Percentiles rank a stretch among this genome's conserved stretches.
Evolutionary conservation across 179 eudicot species (phyloP).

Genomic region (Camellia oleifera): DNA sequence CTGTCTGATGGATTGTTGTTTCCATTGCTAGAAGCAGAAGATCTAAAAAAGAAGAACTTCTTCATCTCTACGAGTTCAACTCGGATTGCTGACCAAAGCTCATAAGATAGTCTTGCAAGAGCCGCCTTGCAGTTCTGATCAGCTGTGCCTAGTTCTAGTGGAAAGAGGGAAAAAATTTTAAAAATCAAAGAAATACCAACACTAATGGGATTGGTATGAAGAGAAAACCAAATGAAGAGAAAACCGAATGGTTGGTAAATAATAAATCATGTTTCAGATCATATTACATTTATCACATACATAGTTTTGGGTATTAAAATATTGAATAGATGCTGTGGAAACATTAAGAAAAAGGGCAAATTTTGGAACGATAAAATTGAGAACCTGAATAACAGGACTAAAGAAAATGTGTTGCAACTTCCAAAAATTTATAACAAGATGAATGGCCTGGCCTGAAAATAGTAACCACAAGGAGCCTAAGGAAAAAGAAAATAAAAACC

Average conservation of each 20-base stretch:
- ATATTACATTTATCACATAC: not conserved
- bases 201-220: not conserved
- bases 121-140: constrained; percentile 8
- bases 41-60: constrained; percentile 60
- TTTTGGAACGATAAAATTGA: not conserved
- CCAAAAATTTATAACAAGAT: not conserved
- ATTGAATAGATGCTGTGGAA: not conserved
- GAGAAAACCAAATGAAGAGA: not conserved
- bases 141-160: not conserved
- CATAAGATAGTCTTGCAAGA: constrained; percentile 16
- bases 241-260: not conserved
- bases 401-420: not conserved
- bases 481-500: too few species aligned
- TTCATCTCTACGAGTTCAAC: constrained; percentile 30
- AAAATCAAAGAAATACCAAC: not conserved
- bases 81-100: constrained; percentile 7
- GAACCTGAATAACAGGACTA: not conserved
- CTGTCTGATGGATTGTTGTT: constrained; percentile 24
- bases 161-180: not conserved
- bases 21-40: constrained; percentile 33
- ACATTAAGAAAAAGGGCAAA: not conserved
- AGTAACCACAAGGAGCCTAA: not conserved
- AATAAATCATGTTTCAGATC: not conserved
- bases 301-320: not conserved
- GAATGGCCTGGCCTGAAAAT: not conserved